phyloP scores from a whole-genome alignment of 2,329 filamentous ascomycete species.

The Colletotrichum musae region DNA sequence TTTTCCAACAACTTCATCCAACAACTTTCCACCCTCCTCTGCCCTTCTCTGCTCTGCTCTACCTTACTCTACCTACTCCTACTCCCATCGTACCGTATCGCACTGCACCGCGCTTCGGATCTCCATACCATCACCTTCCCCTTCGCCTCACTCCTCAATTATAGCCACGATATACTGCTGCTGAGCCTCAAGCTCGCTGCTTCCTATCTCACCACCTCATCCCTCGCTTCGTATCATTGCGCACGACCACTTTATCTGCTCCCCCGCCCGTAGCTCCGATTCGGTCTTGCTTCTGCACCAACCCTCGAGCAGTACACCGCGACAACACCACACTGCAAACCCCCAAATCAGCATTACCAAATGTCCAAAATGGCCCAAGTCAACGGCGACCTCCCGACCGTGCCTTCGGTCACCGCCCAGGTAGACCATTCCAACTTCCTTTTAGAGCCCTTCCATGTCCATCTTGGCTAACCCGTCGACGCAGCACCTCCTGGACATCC shows the following conservation, averaged over 20 bases:
- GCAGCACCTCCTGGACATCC: constrained; percentile 89
- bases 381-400: constrained; percentile 64
- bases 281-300: no score
- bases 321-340: constrained; percentile 1
- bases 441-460: neutral
- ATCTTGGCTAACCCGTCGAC: constrained; percentile 10
- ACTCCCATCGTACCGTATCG: no score
- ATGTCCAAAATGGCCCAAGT: constrained; percentile 59
- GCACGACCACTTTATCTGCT: no score
- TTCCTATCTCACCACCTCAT: no score
- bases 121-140: neutral
- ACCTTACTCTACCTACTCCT: neutral
- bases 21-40: neutral
- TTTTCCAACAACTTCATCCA: constrained; percentile 21
- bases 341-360: constrained; percentile 9
- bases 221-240: no score
- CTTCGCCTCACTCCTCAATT: neutral
- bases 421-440: constrained; percentile 50
- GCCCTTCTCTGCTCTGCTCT: constrained; percentile 6
- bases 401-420: constrained; percentile 65
- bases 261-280: no score
- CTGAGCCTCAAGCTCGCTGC: neutral
- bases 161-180: neutral
- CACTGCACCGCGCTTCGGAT: neutral
- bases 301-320: no score